Evolutionary conservation across 192 early-diverging fungal species (phyloP).

Genomic region (Coemansia sp.): DNA sequence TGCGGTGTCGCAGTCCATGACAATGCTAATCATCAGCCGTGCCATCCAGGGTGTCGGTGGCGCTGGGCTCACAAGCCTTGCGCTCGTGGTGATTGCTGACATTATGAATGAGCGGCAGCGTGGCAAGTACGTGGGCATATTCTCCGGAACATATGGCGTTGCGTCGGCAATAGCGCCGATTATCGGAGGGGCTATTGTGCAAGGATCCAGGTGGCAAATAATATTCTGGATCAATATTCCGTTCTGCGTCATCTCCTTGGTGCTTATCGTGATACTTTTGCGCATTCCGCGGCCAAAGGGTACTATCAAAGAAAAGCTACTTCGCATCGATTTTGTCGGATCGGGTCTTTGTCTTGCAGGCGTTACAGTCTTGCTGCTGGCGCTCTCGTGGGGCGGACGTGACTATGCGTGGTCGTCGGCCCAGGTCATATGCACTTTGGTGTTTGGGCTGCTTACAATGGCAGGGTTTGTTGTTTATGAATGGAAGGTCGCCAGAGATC

Average conservation of each 20-base stretch:
- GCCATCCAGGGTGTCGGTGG: constrained; percentile 73
- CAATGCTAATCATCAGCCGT: constrained; percentile 64
- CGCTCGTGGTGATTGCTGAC: constrained; percentile 73
- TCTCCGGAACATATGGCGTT: constrained; percentile 58
- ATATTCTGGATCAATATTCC: constrained; percentile 83
- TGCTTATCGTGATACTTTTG: constrained; percentile 61
- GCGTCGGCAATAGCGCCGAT: constrained; percentile 68
- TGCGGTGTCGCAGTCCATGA: constrained; percentile 38
- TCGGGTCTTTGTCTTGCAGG: constrained; percentile 40
- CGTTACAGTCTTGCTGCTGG: constrained; percentile 53
- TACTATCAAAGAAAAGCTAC: constrained; percentile 39
- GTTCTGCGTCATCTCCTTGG: constrained; percentile 55
- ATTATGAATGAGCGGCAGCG: constrained; percentile 69
- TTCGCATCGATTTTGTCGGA: constrained; percentile 57
- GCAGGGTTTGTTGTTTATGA: constrained; percentile 57
- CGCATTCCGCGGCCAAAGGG: constrained; percentile 57
- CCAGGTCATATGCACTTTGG: constrained; percentile 50
- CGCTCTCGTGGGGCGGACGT: constrained; percentile 60
- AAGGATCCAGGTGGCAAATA: constrained; percentile 62
- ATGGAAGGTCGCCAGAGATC: constrained; percentile 60
- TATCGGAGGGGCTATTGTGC: constrained; percentile 69
- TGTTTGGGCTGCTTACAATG: constrained; percentile 27
- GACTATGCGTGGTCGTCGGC: constrained; percentile 55
- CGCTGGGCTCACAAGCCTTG: constrained; percentile 61
- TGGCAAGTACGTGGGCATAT: constrained; percentile 67